Percentiles rank a stretch among this genome's conserved stretches.
phyloP scores from a whole-genome alignment of 495 filamentous ascomycete genomes.

The Trichoderma asperelloides region DNA sequence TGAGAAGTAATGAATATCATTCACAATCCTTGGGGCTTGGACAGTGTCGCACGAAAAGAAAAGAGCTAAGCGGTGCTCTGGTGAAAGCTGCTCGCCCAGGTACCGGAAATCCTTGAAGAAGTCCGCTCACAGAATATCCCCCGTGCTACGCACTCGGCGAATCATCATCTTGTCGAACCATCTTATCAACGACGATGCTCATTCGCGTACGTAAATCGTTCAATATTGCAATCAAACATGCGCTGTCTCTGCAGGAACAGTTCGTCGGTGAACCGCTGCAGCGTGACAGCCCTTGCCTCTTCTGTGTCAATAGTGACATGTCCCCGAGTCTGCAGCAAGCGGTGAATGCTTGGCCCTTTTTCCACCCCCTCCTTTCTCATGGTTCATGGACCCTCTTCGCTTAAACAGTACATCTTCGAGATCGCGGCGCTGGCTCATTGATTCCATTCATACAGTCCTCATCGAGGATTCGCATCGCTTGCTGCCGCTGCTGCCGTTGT shows the following conservation, averaged over 20 bases:
- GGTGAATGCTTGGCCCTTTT: slow-evolving; percentile 1
- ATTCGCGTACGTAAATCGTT: neutral
- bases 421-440: neutral
- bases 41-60: neutral
- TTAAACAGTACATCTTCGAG: neutral
- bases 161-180: neutral
- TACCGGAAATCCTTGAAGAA: neutral
- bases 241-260: slow-evolving; percentile 3
- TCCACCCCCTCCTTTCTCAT: neutral
- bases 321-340: neutral
- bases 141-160: neutral
- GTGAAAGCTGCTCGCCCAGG: neutral
- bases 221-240: neutral
- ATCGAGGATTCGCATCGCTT: neutral
- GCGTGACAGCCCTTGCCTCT: neutral
- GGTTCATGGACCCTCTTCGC: neutral
- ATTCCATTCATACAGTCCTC: neutral
- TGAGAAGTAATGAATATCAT: no score
- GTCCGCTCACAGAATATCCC: neutral
- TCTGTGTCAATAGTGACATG: neutral
- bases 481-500: neutral
- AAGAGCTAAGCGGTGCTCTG: neutral
- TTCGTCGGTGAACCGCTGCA: neutral
- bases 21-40: neutral
- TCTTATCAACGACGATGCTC: neutral